These are phyloP conservation scores for Pseudocercospora fijiensis DNA, from an alignment of 2,329 filamentous ascomycete genomes.

Conservation along the genomic window DNA sequence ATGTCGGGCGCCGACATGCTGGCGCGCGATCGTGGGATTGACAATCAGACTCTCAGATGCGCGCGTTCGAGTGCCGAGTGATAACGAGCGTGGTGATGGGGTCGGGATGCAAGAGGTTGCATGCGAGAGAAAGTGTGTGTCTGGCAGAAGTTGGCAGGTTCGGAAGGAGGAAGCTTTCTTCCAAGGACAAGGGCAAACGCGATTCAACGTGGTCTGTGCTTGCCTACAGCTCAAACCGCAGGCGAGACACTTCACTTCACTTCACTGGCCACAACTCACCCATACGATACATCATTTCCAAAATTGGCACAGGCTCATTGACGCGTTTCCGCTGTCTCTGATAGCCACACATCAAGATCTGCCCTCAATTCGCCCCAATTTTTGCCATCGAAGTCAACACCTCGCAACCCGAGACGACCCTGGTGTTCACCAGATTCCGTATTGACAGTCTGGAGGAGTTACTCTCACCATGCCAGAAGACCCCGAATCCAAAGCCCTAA, in stretches of 20 bases:
- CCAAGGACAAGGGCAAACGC: background rate
- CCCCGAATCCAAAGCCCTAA: slow-evolving; percentile 45
- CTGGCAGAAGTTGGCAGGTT: background rate
- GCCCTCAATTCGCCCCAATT: no score
- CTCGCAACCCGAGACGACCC: no score
- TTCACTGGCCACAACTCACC: background rate
- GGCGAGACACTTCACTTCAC: background rate
- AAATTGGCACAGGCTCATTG: background rate
- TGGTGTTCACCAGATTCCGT: no score
- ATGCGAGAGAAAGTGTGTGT: slow-evolving; percentile 3
- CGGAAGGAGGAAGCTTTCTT: background rate
- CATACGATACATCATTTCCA: background rate
- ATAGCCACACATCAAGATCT: no score
- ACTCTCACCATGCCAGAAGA: slow-evolving; percentile 4
- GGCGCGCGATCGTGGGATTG: slow-evolving; percentile 9
- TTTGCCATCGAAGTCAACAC: no score
- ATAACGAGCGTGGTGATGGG: background rate
- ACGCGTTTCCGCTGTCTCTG: no score
- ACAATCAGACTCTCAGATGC: background rate
- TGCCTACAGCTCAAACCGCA: background rate
- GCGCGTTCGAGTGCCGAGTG: background rate
- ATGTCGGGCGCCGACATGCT: slow-evolving; percentile 50
- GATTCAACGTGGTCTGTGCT: background rate
- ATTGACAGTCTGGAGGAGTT: background rate
- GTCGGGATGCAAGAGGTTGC: slow-evolving; percentile 3